Evolutionary conservation across 2,329 filamentous ascomycete genomes (phyloP).

Genomic region (Microdochium paspali): DNA sequence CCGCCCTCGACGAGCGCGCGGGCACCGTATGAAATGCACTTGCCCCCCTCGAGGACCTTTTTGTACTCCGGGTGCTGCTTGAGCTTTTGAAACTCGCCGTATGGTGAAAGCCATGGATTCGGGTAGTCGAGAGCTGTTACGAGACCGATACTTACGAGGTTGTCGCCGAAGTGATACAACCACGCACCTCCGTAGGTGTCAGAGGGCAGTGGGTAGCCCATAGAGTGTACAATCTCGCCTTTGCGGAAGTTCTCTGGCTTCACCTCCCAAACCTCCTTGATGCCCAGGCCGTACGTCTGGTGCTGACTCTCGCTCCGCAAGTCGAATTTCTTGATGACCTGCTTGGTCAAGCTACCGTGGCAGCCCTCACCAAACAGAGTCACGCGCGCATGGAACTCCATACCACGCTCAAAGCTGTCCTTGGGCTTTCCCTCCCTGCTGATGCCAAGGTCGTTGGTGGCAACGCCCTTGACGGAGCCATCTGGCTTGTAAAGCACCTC

Average conservation of each 20-base stretch:
- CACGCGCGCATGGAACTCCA: slow-evolving; percentile 92
- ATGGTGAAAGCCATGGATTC: slow-evolving; percentile 94
- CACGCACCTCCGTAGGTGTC: slow-evolving; percentile 96
- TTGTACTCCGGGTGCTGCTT: slow-evolving; percentile 94
- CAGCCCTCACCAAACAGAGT: slow-evolving; percentile 93
- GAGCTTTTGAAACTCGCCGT: slow-evolving; percentile 95
- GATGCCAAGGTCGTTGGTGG: slow-evolving; percentile 90
- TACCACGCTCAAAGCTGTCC: slow-evolving; percentile 86
- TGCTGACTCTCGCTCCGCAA: slow-evolving; percentile 80
- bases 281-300: slow-evolving; percentile 87
- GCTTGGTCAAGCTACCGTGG: slow-evolving; percentile 90
- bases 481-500: slow-evolving; percentile 83
- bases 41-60: slow-evolving; percentile 82
- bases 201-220: slow-evolving; percentile 82
- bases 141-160: slow-evolving; percentile 83
- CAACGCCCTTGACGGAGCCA: slow-evolving; percentile 85
- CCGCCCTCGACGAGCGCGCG: slow-evolving; percentile 88
- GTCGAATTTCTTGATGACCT: slow-evolving; percentile 90
- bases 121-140: slow-evolving; percentile 92
- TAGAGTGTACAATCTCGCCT: slow-evolving; percentile 76
- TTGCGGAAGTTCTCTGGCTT: slow-evolving; percentile 85
- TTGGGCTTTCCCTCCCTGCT: slow-evolving; percentile 75
- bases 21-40: slow-evolving; percentile 94
- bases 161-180: slow-evolving; percentile 99
- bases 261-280: slow-evolving; percentile 98